phyloP scores from a whole-genome alignment of 495 filamentous ascomycete species.

The Penicillium turbatum region DNA sequence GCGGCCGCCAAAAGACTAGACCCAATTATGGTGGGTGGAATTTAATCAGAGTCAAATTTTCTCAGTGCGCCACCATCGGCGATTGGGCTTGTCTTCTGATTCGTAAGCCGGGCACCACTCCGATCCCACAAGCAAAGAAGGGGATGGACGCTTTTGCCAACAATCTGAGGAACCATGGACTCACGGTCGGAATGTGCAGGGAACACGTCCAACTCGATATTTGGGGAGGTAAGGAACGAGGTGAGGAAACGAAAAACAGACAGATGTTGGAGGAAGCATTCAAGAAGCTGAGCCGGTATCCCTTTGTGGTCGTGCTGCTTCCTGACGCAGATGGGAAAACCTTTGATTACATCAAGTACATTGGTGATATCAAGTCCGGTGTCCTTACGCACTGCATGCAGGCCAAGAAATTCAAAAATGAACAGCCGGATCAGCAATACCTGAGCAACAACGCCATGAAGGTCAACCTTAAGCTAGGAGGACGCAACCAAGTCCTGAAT shows the following conservation, averaged over 20 bases:
- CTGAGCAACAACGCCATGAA: slow-evolving; percentile 71
- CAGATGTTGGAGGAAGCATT: not conserved
- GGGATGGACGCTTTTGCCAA: not conserved
- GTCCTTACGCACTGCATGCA: slow-evolving; percentile 58
- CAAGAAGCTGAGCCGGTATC: not conserved
- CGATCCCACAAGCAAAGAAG: not conserved
- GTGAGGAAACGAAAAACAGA: not conserved
- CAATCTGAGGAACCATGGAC: not conserved
- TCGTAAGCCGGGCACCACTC: not conserved
- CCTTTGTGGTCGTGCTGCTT: slow-evolving; percentile 54
- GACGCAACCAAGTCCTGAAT: slow-evolving; percentile 62
- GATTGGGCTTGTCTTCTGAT: slow-evolving; percentile 5
- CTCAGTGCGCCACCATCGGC: not conserved
- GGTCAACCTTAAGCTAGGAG: slow-evolving; percentile 77
- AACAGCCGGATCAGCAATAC: slow-evolving; percentile 42
- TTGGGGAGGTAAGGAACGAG: not conserved
- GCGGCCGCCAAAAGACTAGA: not conserved
- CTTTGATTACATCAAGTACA: slow-evolving; percentile 62
- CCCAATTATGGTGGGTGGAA: slow-evolving; percentile 19
- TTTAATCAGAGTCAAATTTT: slow-evolving; percentile 10
- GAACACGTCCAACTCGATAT: not conserved
- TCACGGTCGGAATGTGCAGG: not conserved
- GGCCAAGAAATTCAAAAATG: slow-evolving; percentile 17
- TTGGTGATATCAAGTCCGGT: slow-evolving; percentile 56
- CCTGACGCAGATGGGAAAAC: slow-evolving; percentile 38